These are phyloP conservation scores for Suillus lakei DNA, from an alignment of 768 basidiomycete genomes.

Conservation along the genomic window DNA sequence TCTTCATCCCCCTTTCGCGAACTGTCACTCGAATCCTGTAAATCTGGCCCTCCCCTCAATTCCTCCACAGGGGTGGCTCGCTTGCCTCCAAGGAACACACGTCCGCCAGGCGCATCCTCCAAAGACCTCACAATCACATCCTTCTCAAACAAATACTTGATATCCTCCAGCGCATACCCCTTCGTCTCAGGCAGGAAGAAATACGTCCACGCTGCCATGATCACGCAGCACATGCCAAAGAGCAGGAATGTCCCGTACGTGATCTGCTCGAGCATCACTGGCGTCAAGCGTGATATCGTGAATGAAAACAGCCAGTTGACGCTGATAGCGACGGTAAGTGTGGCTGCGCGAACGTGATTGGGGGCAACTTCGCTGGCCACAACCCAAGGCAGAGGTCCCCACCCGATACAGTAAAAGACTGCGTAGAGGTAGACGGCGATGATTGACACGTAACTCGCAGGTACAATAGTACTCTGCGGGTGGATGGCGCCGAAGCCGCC, in stretches of 20 bases:
- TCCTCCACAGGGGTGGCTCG: slow-evolving; percentile 20
- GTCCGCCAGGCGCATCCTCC: slow-evolving; percentile 47
- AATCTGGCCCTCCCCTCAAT: slow-evolving; percentile 8
- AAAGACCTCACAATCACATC: slow-evolving; percentile 41
- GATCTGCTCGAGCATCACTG: slow-evolving; percentile 40
- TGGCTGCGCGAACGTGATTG: slow-evolving; percentile 46
- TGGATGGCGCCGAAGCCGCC: slow-evolving; percentile 45
- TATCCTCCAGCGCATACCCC: slow-evolving; percentile 51
- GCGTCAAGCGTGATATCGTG: slow-evolving; percentile 51
- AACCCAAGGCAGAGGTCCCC: slow-evolving; percentile 44
- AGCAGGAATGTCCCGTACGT: slow-evolving; percentile 47
- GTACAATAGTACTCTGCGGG: slow-evolving; percentile 32
- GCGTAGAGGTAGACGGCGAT: slow-evolving; percentile 52
- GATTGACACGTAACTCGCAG: slow-evolving; percentile 49
- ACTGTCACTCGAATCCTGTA: not conserved
- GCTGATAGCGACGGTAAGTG: slow-evolving; percentile 42
- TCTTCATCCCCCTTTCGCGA: slow-evolving; percentile 1
- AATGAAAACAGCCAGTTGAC: slow-evolving; percentile 53
- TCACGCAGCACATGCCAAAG: slow-evolving; percentile 46
- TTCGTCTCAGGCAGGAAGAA: slow-evolving; percentile 52
- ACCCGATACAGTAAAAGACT: slow-evolving; percentile 49
- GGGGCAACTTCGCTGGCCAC: slow-evolving; percentile 39
- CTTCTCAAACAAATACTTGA: slow-evolving; percentile 48
- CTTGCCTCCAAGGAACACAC: slow-evolving; percentile 36
- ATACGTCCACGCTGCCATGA: slow-evolving; percentile 49